Conservation (phyloP, 2,329 filamentous ascomycete species). For the Reticulascus tulasneorum region DNA sequence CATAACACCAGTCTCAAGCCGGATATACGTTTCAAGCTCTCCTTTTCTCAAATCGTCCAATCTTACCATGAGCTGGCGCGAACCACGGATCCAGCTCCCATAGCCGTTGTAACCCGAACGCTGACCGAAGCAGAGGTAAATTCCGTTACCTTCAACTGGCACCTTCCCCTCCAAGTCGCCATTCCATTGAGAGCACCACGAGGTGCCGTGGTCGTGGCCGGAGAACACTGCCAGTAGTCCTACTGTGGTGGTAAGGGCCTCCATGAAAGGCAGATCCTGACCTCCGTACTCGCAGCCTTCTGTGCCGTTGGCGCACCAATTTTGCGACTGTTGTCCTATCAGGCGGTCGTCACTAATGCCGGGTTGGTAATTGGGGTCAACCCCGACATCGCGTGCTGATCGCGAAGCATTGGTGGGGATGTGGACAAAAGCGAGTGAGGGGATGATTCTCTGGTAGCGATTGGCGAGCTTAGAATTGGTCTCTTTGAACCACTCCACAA, state of each 20-base stretch:
- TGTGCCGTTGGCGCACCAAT: slow-evolving; percentile 34
- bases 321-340: slow-evolving; percentile 37
- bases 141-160: slow-evolving; percentile 31
- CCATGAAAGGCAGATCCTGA: slow-evolving; percentile 60
- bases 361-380: slow-evolving; percentile 32
- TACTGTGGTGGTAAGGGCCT: slow-evolving; percentile 48
- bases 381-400: slow-evolving; percentile 31
- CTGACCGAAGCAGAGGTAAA: slow-evolving; percentile 55
- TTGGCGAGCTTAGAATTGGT: slow-evolving; percentile 24
- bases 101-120: slow-evolving; percentile 69
- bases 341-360: slow-evolving; percentile 41
- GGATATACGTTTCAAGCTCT: slow-evolving; percentile 55
- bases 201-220: slow-evolving; percentile 62
- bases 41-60: slow-evolving; percentile 32
- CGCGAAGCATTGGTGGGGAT: slow-evolving; percentile 40
- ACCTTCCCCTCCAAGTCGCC: too few relatives aligned
- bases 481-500: slow-evolving; percentile 39
- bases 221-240: slow-evolving; percentile 56
- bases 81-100: slow-evolving; percentile 58
- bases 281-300: slow-evolving; percentile 40
- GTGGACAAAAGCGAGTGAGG: slow-evolving; percentile 45
- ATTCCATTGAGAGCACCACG: slow-evolving; percentile 52
- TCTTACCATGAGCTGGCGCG: slow-evolving; percentile 49
- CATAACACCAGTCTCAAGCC: slow-evolving; percentile 50
- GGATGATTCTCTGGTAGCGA: slow-evolving; percentile 29